Evolutionary conservation across 192 early-diverging fungal genomes (phyloP), one percentile per base, ranked within the genome.

Genomic region (Backusella macrospora): DNA sequence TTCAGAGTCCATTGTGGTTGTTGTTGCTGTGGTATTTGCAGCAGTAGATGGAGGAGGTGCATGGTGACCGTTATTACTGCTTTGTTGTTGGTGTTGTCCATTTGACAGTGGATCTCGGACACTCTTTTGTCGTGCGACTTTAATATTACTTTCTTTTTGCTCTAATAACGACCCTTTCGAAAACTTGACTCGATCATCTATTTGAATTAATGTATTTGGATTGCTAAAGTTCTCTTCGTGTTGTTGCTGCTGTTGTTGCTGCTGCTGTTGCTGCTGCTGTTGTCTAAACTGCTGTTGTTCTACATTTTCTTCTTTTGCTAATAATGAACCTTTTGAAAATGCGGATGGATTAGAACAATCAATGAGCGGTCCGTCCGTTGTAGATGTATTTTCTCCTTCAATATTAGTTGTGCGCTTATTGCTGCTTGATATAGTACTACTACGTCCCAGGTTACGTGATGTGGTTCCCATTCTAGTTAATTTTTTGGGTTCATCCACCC

Each of bases 141-240:
- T 62, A 18, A 12, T 34, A 34, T 34, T 44, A 45, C 7, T 21
- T 62, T 15, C n/a, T 37, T 67, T 67, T 18, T 66, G 47, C 8
- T 77, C 70, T 8, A 77, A 23, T 46, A 77, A 55, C 0, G 76
- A 77, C 0, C 76, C 76, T 46, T 77, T 77, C 21, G 70, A 42
- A 34, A 77, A 77, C 4, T 64, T 48, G 9, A 71, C 16, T 4
- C 62, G 43, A 18, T 77, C 70, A 29, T 77, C 69, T 12, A 77
- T 55, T 42, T 77, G 69, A 10, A 77, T 77, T 21, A 77, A 52
- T n/a, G 70, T 77, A 55, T 40, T 26, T 10, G 21, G 42, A 10
- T 43, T 43, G 10, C 42, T 4, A 43, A 43, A 43, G 64, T 73
- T 47, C 0, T 70, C 68, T n/a, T 55, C 70, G 0, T 55, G 29